phyloP scores from a whole-genome alignment of 257 asterid genomes.

The Lantana camara region DNA sequence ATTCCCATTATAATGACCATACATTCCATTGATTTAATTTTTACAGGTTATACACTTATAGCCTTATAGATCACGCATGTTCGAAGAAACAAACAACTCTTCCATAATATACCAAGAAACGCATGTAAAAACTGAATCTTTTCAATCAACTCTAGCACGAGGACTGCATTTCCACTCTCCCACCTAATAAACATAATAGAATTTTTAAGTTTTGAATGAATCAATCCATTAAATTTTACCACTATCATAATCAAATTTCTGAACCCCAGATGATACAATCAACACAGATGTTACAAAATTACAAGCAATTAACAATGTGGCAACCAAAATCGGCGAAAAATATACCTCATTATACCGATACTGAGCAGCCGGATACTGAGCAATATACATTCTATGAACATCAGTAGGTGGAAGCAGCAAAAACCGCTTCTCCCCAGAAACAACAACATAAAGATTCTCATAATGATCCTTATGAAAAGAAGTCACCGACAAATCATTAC shows the following conservation, averaged over 20 bases:
- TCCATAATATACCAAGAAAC: background rate
- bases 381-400: slow-evolving; percentile 83
- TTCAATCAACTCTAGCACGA: slow-evolving; percentile 14
- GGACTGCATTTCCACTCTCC: background rate
- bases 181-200: slow-evolving; percentile 1
- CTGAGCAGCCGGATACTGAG: slow-evolving; percentile 67
- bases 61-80: background rate
- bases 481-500: slow-evolving; percentile 66
- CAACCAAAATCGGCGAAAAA: background rate
- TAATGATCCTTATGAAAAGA: slow-evolving; percentile 89
- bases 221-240: background rate
- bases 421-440: slow-evolving; percentile 78
- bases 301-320: background rate
- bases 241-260: background rate
- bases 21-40: background rate
- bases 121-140: background rate
- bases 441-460: slow-evolving; percentile 85
- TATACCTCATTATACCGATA: slow-evolving; percentile 63
- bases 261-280: no score
- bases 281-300: background rate
- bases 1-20: background rate
- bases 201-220: background rate
- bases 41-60: background rate
- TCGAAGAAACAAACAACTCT: background rate
- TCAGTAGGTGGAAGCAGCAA: slow-evolving; percentile 88